A percentile compares a stretch with the other conserved stretches of the same genome.
These are phyloP conservation scores for Candida pseudofarinosa DNA, from an alignment of 805 yeast genomes.

Conservation along the genomic window DNA sequence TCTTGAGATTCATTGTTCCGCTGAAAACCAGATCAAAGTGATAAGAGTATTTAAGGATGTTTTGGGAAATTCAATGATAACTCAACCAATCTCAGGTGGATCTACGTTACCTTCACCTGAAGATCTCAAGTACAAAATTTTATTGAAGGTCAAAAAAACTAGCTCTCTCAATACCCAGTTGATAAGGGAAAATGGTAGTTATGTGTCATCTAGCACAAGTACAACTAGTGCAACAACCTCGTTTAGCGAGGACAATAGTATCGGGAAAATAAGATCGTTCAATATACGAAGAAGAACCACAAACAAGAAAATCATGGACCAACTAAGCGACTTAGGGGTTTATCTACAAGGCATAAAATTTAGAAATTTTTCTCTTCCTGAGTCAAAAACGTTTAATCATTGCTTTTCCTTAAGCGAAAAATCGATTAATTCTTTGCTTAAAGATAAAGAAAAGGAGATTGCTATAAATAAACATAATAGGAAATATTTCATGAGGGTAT, in stretches of 20 bases:
- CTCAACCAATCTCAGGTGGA: slow-evolving; percentile 30
- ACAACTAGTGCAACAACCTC: slow-evolving; percentile 38
- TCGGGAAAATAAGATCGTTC: slow-evolving; percentile 14
- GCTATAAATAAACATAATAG: slow-evolving; percentile 75
- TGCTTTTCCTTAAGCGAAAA: slow-evolving; percentile 86
- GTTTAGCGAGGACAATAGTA: slow-evolving; percentile 36
- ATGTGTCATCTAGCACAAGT: slow-evolving; percentile 14
- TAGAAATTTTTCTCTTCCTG: slow-evolving; percentile 79
- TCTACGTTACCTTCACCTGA: slow-evolving; percentile 65
- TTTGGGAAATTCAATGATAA: slow-evolving; percentile 56
- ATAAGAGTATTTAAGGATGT: slow-evolving; percentile 48
- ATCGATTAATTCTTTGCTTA: slow-evolving; percentile 55
- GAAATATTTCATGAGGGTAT: slow-evolving; percentile 71
- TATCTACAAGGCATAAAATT: slow-evolving; percentile 75
- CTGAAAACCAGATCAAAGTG: slow-evolving; percentile 61
- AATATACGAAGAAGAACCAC: slow-evolving; percentile 18
- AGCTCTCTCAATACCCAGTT: slow-evolving; percentile 14
- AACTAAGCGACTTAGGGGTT: slow-evolving; percentile 59
- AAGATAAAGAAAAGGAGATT: slow-evolving; percentile 51
- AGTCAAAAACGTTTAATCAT: slow-evolving; percentile 75
- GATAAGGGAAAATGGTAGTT: slow-evolving; percentile 18
- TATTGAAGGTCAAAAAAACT: slow-evolving; percentile 74
- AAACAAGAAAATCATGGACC: slow-evolving; percentile 26
- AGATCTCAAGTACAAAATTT: slow-evolving; percentile 62
- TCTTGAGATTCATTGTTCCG: slow-evolving; percentile 76